Base-by-base conservation (phyloP, 2,329 filamentous ascomycete species). In the Myriangium duriaei region DNA sequence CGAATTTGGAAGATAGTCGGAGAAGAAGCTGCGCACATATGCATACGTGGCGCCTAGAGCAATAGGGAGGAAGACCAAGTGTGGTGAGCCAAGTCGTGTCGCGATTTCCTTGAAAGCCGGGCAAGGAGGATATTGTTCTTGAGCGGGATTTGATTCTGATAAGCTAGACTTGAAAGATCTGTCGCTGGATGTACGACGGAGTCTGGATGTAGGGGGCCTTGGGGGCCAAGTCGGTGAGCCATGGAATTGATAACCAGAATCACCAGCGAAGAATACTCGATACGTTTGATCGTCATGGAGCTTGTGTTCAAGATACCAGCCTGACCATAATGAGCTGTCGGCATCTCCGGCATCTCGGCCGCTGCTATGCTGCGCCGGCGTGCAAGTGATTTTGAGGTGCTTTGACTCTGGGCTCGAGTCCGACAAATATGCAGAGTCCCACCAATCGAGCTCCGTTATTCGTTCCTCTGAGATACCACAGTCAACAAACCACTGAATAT, bases 361-460 rank as follows among this genome's bases (percentile, higher is more conserved):
- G 4, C 63, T 67, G 32, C 55, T 54, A 47, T 70, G 67, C 41
- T 70, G 67, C 1, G 61, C 56, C 3, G 67, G 67, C 5, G 61
- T 63, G 42, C 64, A 68, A 1, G 61, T 55, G 14, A 69, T 37
- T 2, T 55, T 53, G 3, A 64, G n/a, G 45, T 57, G n/a, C 60
- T 10, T 51, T 41, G 5, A 57, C 50, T 11, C 48, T 43, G 2
- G 67, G 30, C 5, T 52, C 49, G 16, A 60, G 48, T 13, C 54
- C 51, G 21, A 26, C 21, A 26, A n/a, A 26, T 26, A 26, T 26
- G 21, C 21, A 7, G 21, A 26, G 33, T 68, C 58, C 65, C 64
- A 69, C 66, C 67, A 69, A 45, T 70, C 67, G 31, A 64, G 42
- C 39, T 69, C 64, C 2, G 55, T 60, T 7, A 26, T n/a, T 7